Evolutionary conservation across 805 yeast species (phyloP).

Genomic region (Ogataea thermomethanolica): DNA sequence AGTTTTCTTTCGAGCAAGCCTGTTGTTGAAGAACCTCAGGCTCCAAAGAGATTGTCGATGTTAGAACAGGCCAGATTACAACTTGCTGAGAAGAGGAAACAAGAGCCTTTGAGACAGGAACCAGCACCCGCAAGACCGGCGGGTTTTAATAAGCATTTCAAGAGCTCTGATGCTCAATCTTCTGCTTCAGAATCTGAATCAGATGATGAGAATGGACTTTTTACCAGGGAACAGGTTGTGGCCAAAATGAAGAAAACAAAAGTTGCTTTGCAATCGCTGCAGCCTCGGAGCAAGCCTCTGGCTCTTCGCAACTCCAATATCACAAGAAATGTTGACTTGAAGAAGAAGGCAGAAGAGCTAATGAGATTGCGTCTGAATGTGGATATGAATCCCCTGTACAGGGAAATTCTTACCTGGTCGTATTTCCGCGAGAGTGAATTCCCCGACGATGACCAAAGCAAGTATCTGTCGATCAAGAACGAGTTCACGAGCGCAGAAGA

Average conservation of each 20-base stretch:
- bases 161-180: conserved; percentile 12
- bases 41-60: conserved; percentile 25
- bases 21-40: conserved; percentile 6
- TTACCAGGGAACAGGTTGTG: conserved; percentile 39
- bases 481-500: conserved; percentile 56
- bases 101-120: conserved; percentile 18
- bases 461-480: conserved; percentile 49
- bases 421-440: conserved; percentile 52
- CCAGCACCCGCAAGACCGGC: conserved; percentile 54
- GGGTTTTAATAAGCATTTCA: conserved; percentile 42
- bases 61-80: conserved; percentile 27
- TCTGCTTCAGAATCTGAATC: conserved; percentile 30
- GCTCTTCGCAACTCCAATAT: conserved; percentile 11
- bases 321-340: conserved; percentile 36
- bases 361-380: conserved; percentile 80
- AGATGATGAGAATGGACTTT: conserved; percentile 34
- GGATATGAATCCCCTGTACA: conserved; percentile 71
- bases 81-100: conserved; percentile 25
- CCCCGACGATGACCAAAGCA: conserved; percentile 45
- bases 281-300: conserved; percentile 17
- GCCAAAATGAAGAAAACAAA: conserved; percentile 28
- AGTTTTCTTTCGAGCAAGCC: conserved; percentile 10
- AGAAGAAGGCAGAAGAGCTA: conserved; percentile 61
- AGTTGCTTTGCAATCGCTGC: conserved; percentile 28
- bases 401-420: conserved; percentile 71